Evolutionary conservation across 305 asterid genomes (phyloP).

Genomic region (Galium porrigens): DNA sequence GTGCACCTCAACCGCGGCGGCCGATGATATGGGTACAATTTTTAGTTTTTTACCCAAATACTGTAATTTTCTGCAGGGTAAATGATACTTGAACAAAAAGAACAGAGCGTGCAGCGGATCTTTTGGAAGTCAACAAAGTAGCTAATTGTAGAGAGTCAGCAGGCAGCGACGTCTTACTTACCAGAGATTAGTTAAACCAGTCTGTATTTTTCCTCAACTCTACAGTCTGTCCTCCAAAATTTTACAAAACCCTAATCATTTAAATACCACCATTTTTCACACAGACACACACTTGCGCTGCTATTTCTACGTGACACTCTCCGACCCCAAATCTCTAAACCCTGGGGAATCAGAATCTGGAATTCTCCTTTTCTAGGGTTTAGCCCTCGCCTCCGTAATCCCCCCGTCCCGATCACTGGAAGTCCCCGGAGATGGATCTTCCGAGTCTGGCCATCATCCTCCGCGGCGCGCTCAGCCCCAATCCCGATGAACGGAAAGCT

Average conservation of each 20-base stretch:
- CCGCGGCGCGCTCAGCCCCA: slow-evolving; percentile 73
- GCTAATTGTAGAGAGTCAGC: background rate
- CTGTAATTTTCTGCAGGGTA: background rate
- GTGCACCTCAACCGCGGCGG: no score
- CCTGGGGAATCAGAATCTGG: slow-evolving; percentile 21
- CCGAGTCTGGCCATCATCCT: slow-evolving; percentile 53
- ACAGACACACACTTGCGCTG: slow-evolving; percentile 19
- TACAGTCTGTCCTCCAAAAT: slow-evolving; percentile 6
- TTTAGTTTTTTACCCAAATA: no score
- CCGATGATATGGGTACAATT: no score
- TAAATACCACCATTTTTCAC: slow-evolving; percentile 24
- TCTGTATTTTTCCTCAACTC: background rate
- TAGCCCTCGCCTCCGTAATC: background rate
- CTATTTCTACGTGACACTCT: slow-evolving; percentile 22
- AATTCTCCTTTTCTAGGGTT: slow-evolving; percentile 17
- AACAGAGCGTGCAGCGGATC: background rate
- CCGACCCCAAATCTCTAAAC: slow-evolving; percentile 29
- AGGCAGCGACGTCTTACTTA: background rate
- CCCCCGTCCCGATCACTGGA: background rate
- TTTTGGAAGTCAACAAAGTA: background rate
- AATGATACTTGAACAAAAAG: background rate
- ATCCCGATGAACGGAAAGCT: slow-evolving; percentile 67
- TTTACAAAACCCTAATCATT: slow-evolving; percentile 54
- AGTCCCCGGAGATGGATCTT: slow-evolving; percentile 50
- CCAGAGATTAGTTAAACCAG: background rate